phyloP scores from a whole-genome alignment of 352 stramenopile genomes.

The Phytophthora idaei region DNA sequence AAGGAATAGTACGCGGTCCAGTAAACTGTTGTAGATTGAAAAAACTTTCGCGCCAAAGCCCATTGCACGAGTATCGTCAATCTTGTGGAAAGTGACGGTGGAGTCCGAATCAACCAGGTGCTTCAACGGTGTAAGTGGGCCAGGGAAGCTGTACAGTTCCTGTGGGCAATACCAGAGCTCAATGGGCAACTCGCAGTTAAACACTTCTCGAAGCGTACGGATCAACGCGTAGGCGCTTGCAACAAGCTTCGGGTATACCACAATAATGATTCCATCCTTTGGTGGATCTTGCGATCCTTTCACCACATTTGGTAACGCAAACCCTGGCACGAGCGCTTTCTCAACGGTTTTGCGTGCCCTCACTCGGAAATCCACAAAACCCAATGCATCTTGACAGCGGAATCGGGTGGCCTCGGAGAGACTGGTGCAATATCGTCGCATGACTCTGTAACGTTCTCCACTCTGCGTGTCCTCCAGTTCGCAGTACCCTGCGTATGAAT shows the following conservation, averaged over 20 bases:
- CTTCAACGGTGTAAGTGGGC: constrained; percentile 26
- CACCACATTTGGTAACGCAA: constrained; percentile 25
- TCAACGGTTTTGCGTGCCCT: constrained; percentile 18
- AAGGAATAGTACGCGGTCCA: constrained; percentile 58
- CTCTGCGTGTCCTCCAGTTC: constrained; percentile 37
- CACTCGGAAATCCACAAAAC: constrained; percentile 39
- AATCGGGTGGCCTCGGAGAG: constrained; percentile 31
- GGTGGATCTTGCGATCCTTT: background rate
- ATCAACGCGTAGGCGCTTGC: constrained; percentile 45
- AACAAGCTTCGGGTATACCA: constrained; percentile 57
- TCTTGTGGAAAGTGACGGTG: constrained; percentile 25
- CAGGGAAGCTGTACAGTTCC: constrained; percentile 39
- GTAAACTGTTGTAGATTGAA: constrained; percentile 44
- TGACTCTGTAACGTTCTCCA: constrained; percentile 35
- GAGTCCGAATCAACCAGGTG: constrained; percentile 31
- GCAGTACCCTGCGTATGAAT: constrained; percentile 44
- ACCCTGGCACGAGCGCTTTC: constrained; percentile 21
- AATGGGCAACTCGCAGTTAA: constrained; percentile 50
- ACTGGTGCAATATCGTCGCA: constrained; percentile 35
- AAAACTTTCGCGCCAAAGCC: constrained; percentile 59
- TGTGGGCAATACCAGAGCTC: constrained; percentile 57
- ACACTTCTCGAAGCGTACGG: constrained; percentile 36
- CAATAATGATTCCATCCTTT: constrained; percentile 51
- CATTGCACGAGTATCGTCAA: constrained; percentile 34
- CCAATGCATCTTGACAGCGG: constrained; percentile 42